These are phyloP conservation scores for Limnomonas spitsbergensis DNA, from an alignment of 139 green algal species.

Conservation along the genomic window DNA sequence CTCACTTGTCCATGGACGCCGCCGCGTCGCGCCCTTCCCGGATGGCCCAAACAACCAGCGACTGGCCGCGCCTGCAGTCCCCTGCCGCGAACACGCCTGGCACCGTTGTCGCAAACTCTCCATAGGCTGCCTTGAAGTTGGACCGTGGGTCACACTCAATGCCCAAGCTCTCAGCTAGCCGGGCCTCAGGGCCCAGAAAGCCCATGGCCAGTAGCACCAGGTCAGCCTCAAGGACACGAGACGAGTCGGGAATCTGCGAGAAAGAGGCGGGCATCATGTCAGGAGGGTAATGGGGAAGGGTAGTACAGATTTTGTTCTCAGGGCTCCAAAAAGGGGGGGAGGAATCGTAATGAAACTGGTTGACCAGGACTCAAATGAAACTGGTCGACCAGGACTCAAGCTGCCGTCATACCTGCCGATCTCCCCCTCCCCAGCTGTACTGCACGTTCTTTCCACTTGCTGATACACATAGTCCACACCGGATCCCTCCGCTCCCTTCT, in stretches of 20 bases:
- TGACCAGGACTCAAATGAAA: too few relatives aligned
- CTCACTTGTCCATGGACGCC: constrained; percentile 63
- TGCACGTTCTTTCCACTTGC: too few relatives aligned
- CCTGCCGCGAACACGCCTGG: constrained; percentile 92
- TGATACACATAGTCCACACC: too few relatives aligned
- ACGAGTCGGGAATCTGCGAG: constrained; percentile 69
- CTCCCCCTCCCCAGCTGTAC: too few relatives aligned
- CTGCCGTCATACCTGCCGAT: too few relatives aligned
- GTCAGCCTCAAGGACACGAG: constrained; percentile 81
- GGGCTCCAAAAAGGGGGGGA: too few relatives aligned
- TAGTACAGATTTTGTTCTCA: not conserved
- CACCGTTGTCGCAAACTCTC: constrained; percentile 82
- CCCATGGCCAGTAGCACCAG: constrained; percentile 93
- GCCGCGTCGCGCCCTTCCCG: constrained; percentile 84
- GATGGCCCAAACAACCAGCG: constrained; percentile 92
- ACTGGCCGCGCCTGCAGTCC: constrained; percentile 91
- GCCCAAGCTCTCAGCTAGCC: constrained; percentile 65
- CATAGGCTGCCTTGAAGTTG: constrained; percentile 95
- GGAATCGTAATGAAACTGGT: too few relatives aligned
- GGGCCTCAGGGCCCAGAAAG: constrained; percentile 91
- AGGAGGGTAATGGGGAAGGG: not conserved
- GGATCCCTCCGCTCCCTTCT: too few relatives aligned
- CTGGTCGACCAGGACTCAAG: too few relatives aligned
- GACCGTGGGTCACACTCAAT: constrained; percentile 78
- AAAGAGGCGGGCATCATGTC: constrained; percentile 41